Percentiles rank a stretch among this genome's conserved stretches.
phyloP scores from a whole-genome alignment of 805 yeast species.

The Clavispora carvajalis region DNA sequence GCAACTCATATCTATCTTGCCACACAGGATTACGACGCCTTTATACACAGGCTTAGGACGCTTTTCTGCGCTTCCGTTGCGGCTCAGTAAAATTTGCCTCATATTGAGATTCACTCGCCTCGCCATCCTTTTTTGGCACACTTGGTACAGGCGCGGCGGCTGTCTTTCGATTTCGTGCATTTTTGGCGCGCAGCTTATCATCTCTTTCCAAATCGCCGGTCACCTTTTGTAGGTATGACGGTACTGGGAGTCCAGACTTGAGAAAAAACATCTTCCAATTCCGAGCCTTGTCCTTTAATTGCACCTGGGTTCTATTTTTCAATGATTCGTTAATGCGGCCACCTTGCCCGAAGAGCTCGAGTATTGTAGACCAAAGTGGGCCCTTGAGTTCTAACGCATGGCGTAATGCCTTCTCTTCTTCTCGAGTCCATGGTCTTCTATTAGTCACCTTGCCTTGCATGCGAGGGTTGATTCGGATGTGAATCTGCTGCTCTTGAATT shows the following conservation, averaged over 20 bases:
- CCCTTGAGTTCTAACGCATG: slow-evolving; percentile 81
- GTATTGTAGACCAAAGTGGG: slow-evolving; percentile 89
- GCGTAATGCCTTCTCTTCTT: slow-evolving; percentile 80
- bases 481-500: slow-evolving; percentile 39
- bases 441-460: slow-evolving; percentile 22
- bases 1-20: no score
- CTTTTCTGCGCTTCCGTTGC: slow-evolving; percentile 5
- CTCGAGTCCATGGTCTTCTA: slow-evolving; percentile 79
- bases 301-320: slow-evolving; percentile 86
- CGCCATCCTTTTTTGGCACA: slow-evolving; percentile 7
- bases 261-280: slow-evolving; percentile 88
- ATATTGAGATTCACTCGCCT: background rate
- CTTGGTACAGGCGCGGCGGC: slow-evolving; percentile 39
- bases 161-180: slow-evolving; percentile 28
- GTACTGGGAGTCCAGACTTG: slow-evolving; percentile 70
- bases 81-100: background rate
- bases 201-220: slow-evolving; percentile 77
- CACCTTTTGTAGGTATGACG: slow-evolving; percentile 73
- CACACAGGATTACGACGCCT: no score
- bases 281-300: slow-evolving; percentile 92
- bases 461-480: slow-evolving; percentile 30
- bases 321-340: slow-evolving; percentile 79
- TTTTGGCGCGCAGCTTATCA: slow-evolving; percentile 35
- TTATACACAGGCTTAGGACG: background rate
- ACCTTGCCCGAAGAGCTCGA: slow-evolving; percentile 91